Conservation (phyloP, 164 flowering plant genomes). For the Macadamia tetraphylla region DNA sequence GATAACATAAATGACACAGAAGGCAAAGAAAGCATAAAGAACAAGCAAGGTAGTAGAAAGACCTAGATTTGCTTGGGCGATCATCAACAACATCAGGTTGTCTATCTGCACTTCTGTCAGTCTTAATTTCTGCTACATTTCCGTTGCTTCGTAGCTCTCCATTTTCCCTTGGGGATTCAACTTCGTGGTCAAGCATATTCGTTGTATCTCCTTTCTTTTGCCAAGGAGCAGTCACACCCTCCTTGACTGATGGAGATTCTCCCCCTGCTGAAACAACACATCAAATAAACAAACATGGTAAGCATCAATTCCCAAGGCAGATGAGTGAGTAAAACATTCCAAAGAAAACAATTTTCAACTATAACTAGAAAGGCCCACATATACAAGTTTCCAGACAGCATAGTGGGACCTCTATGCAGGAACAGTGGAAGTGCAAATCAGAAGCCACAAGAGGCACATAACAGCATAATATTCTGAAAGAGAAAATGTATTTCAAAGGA, state of each 20-base stretch:
- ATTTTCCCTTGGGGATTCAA: constrained; percentile 54
- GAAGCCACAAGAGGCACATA: too few species aligned
- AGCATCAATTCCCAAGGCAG: background rate
- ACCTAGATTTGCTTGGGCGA: constrained; percentile 85
- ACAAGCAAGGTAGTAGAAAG: constrained; percentile 32
- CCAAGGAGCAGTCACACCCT: constrained; percentile 25
- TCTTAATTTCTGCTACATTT: constrained; percentile 32
- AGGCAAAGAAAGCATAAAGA: constrained; percentile 41
- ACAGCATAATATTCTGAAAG: too few species aligned
- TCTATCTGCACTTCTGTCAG: constrained; percentile 50
- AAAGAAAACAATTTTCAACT: too few species aligned
- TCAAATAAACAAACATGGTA: background rate
- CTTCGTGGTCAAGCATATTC: constrained; percentile 33
- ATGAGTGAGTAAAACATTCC: too few species aligned
- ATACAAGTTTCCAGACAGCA: too few species aligned
- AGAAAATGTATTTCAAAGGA: too few species aligned
- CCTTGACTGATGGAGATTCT: constrained; percentile 29
- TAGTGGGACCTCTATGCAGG: too few species aligned
- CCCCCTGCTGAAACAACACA: constrained; percentile 22
- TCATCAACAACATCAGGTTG: constrained; percentile 73
- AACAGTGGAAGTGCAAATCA: too few species aligned
- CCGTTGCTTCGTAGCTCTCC: constrained; percentile 68
- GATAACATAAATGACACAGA: constrained; percentile 40
- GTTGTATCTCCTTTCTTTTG: constrained; percentile 32
- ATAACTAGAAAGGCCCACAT: too few species aligned